Base-by-base conservation (phyloP, 1,139 yeast genomes). In the Scheffersomyces quercinus region DNA sequence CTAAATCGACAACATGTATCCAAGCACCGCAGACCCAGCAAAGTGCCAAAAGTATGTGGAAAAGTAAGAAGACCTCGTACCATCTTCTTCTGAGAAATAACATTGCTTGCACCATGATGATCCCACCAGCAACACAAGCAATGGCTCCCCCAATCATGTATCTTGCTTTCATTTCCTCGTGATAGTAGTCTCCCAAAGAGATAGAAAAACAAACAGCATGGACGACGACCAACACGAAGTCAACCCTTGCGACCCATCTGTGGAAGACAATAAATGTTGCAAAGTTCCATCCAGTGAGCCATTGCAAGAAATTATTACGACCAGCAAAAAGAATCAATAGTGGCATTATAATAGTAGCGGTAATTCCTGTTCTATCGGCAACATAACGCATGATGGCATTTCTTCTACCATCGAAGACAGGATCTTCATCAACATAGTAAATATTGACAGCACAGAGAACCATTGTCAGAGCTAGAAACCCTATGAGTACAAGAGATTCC, bases 151-250 rank as follows among this genome's bases (percentile, higher is more conserved):
- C 64, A 4, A 53, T 44, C 28, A 66, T 39, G 41, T 57, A 66
- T 4, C 46, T 47, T 5, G 55, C 56, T 20, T 40, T 46, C 54
- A 60, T 49, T 13, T 44, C 44, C 12, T 37, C 45, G 29, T 36
- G 40, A 39, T 31, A 40, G 12, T 28, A 35, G 11, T 13, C 32
- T 33, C 12, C 41, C 28, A 29, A 29, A 40, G 37, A 28, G 5
- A 31, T 31, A 6, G 35, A 65, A 62, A 66, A 73, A 45, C 81
- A 70, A 38, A 67, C 63, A 15, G 73, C 68, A 45, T 68, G 74
- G 15, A 65, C 55, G 26, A 57, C 46, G 3, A 61, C 59, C 35
- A 59, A 60, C 26, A 51, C 40, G 47, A 60, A 58, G 39, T 55
- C 59, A 10, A 53, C 55, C 40, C 73, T 58, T 2, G 68, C 64